Base-by-base conservation (phyloP, 2,329 filamentous ascomycete species). In the Cytospora chrysosperma region DNA sequence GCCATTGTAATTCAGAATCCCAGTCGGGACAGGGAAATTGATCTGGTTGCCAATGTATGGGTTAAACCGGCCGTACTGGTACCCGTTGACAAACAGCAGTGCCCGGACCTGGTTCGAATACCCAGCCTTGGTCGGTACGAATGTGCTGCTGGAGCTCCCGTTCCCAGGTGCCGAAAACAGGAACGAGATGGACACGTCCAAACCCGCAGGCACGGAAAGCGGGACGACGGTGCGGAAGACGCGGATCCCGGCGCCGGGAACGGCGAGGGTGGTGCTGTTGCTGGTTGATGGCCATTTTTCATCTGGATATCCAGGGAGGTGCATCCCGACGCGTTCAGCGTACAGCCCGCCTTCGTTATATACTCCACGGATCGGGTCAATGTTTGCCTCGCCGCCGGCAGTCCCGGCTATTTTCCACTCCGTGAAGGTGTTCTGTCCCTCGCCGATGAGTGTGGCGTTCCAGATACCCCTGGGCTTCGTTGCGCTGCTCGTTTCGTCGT, bases 11-110 rank as follows among this genome's bases (percentile, higher is more conserved):
- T 88, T 77, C 10, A 88, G 72, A 6, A 88, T 76, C 0, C 86
- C 85, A 0, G 82, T 81, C 1, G 84, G 85, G 2, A 88, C 82
- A 0, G 86, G 85, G 68, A 85, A 88, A 19, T 79, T 76, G 19
- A 82, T 77, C 74, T 88, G 85, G 54, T 86, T 83, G 0, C 86
- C 86, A 47, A 88, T 85, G 56, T 82, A 79, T 0, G 85, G 84
- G 64, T 83, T 82, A 69, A 82, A 88, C 9, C 83, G 79, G 2
- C 82, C 85, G 67, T 86, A 88, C 69, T 88, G 85, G 68, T 88
- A 88, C 0, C 86, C 86, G 61, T 88, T 88, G n/a, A 88, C 80
- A 61, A 85, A 88, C 2, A 88, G 71, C 68, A 86, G 79, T 0
- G 80, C 82, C 13, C 86, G 78, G 3, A 78, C 67, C 21, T 71